Base-by-base conservation (phyloP, 106 monocot species). In the Cymbidium sinense region DNA sequence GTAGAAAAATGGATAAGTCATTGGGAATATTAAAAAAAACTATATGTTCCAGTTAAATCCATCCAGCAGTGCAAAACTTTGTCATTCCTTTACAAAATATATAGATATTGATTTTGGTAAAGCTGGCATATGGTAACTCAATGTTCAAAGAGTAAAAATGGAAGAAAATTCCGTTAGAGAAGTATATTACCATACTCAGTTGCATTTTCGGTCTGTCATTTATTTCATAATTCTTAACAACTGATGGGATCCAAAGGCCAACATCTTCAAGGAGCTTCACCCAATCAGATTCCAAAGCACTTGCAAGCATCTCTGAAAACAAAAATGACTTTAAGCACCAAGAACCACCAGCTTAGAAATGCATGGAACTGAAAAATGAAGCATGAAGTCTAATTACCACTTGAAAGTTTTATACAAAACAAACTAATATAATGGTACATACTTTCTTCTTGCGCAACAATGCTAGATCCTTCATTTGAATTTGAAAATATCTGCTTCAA, bases 161-260 rank as follows among this genome's bases (percentile, higher is more conserved):
- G 1, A 52, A 76, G 18, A 50, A 20, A 58, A n/a, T 20, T 67
- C 2, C 8, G 10, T 33, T 29, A 19, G 19, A 43, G 6, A 72
- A 73, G 36, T 44, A 21, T 8, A n/a, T 37, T 87, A 94, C 94
- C 94, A 41, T 75, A 51, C 2, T 94, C 89, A 12, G 79, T 79
- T 51, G 83, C 90, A 78, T 84, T 87, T 31, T 81, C 86, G 86
- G 85, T 78, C 88, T 86, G 51, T 86, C 84, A 83, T 85, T 76
- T 19, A 80, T 74, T 72, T 87, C 88, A 37, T 79, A 82, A 78
- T 91, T 87, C 37, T 78, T 51, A 58, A 91, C 79, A 64, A 80
- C 77, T 34, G 71, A 28, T 71, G 91, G 89, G 27, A 91, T 84
- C 91, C 89, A 94, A 62, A 87, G 71, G n/a, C 94, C 91, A 83